These are phyloP conservation scores for Blastocystis sp. DNA, from an alignment of 352 stramenopile genomes.

Conservation along the genomic window DNA sequence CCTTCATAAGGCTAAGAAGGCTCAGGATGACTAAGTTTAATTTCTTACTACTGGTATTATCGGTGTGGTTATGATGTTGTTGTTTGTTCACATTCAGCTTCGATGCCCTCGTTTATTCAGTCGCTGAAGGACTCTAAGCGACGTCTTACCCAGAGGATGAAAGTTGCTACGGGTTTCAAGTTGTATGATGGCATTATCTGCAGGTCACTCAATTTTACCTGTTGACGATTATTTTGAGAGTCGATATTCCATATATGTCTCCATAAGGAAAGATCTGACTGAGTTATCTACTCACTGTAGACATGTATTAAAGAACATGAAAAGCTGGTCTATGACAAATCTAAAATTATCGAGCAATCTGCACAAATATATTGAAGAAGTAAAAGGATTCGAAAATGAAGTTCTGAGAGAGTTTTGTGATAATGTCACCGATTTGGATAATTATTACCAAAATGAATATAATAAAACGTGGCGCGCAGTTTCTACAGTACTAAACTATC, in stretches of 20 bases:
- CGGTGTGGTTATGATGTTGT: neutral
- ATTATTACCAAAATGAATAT: neutral
- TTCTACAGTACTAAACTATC: neutral
- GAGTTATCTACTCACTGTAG: neutral
- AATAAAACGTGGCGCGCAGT: neutral
- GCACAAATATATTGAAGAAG: neutral
- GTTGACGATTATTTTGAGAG: slow-evolving; percentile 3
- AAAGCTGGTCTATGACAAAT: neutral
- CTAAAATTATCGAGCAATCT: neutral
- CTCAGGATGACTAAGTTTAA: slow-evolving; percentile 53
- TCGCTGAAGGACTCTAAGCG: slow-evolving; percentile 42
- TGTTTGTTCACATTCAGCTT: neutral
- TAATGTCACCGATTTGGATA: neutral
- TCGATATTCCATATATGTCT: neutral
- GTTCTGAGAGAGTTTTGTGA: neutral
- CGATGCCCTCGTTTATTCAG: slow-evolving; percentile 41
- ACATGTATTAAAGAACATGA: neutral
- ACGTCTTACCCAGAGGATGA: slow-evolving; percentile 2
- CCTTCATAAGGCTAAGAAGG: slow-evolving; percentile 60
- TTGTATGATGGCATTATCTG: neutral
- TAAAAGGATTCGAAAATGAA: neutral
- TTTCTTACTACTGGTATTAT: neutral
- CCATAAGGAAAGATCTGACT: neutral
- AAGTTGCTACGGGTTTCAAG: neutral
- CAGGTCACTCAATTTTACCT: neutral